Evolutionary conservation across 2,329 filamentous ascomycete species (phyloP), one percentile per base, ranked within the genome.

Genomic region (Akanthomyces lecanii): DNA sequence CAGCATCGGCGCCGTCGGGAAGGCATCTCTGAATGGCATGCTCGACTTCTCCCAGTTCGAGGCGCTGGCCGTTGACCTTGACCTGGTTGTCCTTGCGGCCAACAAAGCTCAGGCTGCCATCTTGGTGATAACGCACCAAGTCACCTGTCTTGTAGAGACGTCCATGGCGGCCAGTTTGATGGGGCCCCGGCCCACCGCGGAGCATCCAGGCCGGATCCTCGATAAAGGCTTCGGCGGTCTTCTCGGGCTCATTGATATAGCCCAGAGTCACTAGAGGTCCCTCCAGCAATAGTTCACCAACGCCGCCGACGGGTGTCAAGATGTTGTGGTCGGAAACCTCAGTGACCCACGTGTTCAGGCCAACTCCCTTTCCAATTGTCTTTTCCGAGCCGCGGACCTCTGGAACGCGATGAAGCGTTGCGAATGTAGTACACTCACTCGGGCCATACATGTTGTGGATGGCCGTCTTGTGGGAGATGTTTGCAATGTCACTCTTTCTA

Each of bases 21-120:
- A 60, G 3, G 48, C 33, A 59, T 52, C 11, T 64, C 23, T 47
- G 38, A n/a, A 65, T 48, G 53, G 63, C 30, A 53, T 64, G 36
- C 61, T 70, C 69, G 23, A 70, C 63, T 5, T 70, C 69, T 2
- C 62, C 66, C 0, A 81, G 74, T 69, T 81, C 85, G 62, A 83
- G 72, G 56, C 82, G 71, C 63, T 79, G 84, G 42, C 85, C 85
- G 30, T 78, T 76, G 14, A 86, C 71, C 68, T 85, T 85, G 57
- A 85, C 77, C 69, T 85, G 82, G 0, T 76, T 75, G 66, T 85
- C 82, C 65, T 81, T 81, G 52, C 82, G 75, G 55, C 81, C 82
- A 53, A 81, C 68, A 60, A 79, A 81, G 0, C 74, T 66, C 11
- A 82, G 68, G 25, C 69, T 69, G 1, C 68, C 68, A 28, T 69